Percentiles rank a stretch among this genome's conserved stretches.
Evolutionary conservation across 306 rosid genomes (phyloP).

Genomic region (Prunus persica): Prunus_persica_NCBIv2 NC_034009.1:1707001-1707500

Average conservation of each 20-base stretch:
- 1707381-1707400: constrained; percentile 33
- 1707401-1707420: constrained; percentile 28
- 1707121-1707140: constrained; percentile 5
- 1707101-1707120: background rate
- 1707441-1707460: constrained; percentile 1
- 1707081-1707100: background rate
- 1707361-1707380: constrained; percentile 27
- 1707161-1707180: background rate
- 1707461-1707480: background rate
- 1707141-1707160: background rate
- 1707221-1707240: constrained; percentile 5
- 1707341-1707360: constrained; percentile 36
- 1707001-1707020: no score
- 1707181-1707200: background rate
- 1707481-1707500: no score
- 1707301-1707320: constrained; percentile 34
- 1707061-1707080: background rate
- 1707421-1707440: background rate
- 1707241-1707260: constrained; percentile 25
- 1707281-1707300: constrained; percentile 25
- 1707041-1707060: background rate
- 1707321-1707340: constrained; percentile 44
- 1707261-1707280: constrained; percentile 32
- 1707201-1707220: background rate
- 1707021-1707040: background rate